These are phyloP conservation scores for Gynostemma pentaphyllum DNA, from an alignment of 306 rosid species.

Conservation along the genomic window DNA sequence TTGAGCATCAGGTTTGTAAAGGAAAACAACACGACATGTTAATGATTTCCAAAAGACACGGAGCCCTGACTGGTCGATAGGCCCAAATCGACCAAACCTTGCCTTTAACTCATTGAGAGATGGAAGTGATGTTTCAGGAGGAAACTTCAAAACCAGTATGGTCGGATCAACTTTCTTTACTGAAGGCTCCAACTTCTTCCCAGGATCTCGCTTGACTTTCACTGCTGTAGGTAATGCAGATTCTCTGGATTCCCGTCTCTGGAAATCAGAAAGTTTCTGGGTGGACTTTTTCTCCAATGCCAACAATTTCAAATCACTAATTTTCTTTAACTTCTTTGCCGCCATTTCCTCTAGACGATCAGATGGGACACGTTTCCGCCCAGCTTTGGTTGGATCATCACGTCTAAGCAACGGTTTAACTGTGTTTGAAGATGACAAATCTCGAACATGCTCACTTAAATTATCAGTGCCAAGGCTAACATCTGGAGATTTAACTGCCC, in stretches of 20 bases:
- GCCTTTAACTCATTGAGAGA: conserved; percentile 92
- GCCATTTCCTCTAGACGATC: conserved; percentile 93
- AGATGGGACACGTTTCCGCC: conserved; percentile 73
- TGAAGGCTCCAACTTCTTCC: conserved; percentile 33
- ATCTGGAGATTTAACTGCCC: conserved; percentile 23
- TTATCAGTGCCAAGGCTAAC: conserved; percentile 26
- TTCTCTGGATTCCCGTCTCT: conserved; percentile 47
- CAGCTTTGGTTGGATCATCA: conserved; percentile 61
- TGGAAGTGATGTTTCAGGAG: conserved; percentile 83
- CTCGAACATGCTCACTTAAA: conserved; percentile 36
- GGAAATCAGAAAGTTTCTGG: conserved; percentile 41
- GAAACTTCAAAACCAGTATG: conserved; percentile 77
- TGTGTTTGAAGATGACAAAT: conserved; percentile 30
- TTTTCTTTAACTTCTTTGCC: conserved; percentile 72
- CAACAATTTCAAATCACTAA: conserved; percentile 47
- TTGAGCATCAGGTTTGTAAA: conserved; percentile 67
- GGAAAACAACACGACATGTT: conserved; percentile 85
- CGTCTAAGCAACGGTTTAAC: conserved; percentile 54
- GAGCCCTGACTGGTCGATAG: conserved; percentile 73
- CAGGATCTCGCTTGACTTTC: conserved; percentile 26
- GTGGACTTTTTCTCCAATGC: conserved; percentile 49
- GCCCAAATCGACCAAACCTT: conserved; percentile 94
- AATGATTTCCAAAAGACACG: conserved; percentile 79
- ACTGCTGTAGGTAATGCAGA: conserved; percentile 23
- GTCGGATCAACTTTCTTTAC: conserved; percentile 57